phyloP scores from a whole-genome alignment of 2,329 filamentous ascomycete species.

The Diaporthe ilicicola region DNA sequence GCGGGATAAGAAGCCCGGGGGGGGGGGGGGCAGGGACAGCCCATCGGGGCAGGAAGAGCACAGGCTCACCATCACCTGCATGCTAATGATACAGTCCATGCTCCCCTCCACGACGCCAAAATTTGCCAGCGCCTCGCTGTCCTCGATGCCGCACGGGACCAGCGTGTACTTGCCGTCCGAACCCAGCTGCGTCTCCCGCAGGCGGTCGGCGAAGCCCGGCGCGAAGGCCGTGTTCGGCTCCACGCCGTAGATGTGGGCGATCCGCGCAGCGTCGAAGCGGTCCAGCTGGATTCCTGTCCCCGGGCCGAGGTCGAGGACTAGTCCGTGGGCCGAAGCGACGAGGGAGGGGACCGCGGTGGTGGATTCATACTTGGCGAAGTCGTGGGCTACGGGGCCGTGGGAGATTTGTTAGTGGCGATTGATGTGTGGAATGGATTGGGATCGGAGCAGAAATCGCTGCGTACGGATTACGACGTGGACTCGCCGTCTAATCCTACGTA shows the following conservation, averaged over 20 bases:
- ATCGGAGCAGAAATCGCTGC: too few relatives aligned
- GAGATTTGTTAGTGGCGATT: background rate
- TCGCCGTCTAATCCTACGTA: too few relatives aligned
- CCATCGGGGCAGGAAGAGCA: too few relatives aligned
- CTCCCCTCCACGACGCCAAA: constrained; percentile 46
- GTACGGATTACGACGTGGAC: too few relatives aligned
- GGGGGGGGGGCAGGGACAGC: too few relatives aligned
- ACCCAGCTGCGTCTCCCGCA: constrained; percentile 38
- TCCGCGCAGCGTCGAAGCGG: constrained; percentile 43
- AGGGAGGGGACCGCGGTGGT: constrained; percentile 30
- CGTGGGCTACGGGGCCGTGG: constrained; percentile 1
- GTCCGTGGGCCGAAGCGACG: constrained; percentile 38
- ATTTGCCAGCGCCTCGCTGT: constrained; percentile 45
- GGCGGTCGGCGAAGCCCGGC: constrained; percentile 41
- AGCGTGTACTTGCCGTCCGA: constrained; percentile 49
- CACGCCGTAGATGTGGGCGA: constrained; percentile 49
- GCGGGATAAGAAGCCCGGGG: background rate
- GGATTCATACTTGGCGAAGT: constrained; percentile 26
- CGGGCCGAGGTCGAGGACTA: constrained; percentile 54
- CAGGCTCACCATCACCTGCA: constrained; percentile 50
- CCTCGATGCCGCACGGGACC: constrained; percentile 49
- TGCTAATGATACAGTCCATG: constrained; percentile 51
- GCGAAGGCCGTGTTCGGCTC: constrained; percentile 50
- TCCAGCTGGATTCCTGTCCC: constrained; percentile 53
- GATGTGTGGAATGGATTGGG: too few relatives aligned